Evolutionary conservation across 495 filamentous ascomycete genomes (phyloP), one percentile per base, ranked within the genome.

Genomic region (Chaetomidium leptoderma): DNA sequence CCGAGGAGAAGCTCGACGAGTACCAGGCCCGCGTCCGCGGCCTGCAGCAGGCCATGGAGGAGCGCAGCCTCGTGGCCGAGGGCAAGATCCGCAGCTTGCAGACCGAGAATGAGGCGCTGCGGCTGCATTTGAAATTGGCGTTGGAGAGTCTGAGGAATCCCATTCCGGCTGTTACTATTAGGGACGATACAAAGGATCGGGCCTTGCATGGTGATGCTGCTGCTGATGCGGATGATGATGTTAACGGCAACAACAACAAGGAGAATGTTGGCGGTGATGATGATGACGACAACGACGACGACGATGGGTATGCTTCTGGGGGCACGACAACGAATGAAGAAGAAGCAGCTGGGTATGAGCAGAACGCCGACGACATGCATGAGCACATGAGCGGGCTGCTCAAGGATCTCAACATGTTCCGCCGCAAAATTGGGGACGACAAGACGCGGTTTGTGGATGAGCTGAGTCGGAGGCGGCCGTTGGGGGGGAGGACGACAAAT

Each of bases 31-130:
- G 85, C 59, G 91, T 97, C 7, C 78, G 84, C 30, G 81, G 84
- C 44, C 87, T 99, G 84, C 91, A 96, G 71, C 83, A 90, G 39
- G 77, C 92, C 62, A 96, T 96, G 92, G 92, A 97, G 68, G 93
- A 99, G 74, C 84, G 81, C 32, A 83, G 84, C 39, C 83, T 93
- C 70, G 86, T 97, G 5, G 83, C 86, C 50, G 95, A 99, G 64
- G 86, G 85, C 75, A 96, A 96, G 78, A 95, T 99, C 58, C 80
- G 87, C 30, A 86, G 85, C 40, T 70, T 99, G 39, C 83, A 90
- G 68, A 87, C 84, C 3, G 88, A 97, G 76, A 97, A 95, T 53
- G 93, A 97, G 65, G 87, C 91, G 0, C 73, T 97, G 64, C 78
- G 89, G 54, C 76, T 89, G 59, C 95, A 97, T 67, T 71, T 99